These are phyloP conservation scores for Nakataea oryzae DNA, from an alignment of 2,329 filamentous ascomycete species.

Conservation along the genomic window DNA sequence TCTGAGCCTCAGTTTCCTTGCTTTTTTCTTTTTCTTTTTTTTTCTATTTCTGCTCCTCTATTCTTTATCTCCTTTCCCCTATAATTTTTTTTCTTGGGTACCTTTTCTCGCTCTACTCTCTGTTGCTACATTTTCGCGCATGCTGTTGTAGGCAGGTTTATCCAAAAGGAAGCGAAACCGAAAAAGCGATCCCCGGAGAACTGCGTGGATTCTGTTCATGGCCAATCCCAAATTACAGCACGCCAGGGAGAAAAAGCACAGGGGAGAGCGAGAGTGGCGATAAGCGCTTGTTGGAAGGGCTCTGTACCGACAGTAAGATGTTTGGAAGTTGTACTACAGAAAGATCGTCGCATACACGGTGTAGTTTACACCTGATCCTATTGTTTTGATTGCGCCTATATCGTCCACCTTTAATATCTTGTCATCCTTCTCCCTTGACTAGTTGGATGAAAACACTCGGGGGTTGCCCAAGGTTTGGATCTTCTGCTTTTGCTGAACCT, in stretches of 20 bases:
- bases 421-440: neutral
- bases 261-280: neutral
- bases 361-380: neutral
- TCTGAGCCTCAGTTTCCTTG: conserved; percentile 1
- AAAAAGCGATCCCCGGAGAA: neutral
- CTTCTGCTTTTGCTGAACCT: too few species aligned
- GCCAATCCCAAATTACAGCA: neutral
- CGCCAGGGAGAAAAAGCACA: neutral
- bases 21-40: conserved; percentile 3
- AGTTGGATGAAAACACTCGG: too few species aligned
- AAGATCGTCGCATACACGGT: neutral
- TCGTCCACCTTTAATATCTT: neutral
- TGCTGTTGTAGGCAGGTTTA: neutral
- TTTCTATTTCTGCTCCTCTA: conserved; percentile 7
- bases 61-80: conserved; percentile 10
- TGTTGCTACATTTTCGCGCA: neutral
- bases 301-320: neutral
- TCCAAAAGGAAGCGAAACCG: neutral
- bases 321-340: neutral
- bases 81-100: conserved; percentile 13
- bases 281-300: neutral
- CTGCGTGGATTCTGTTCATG: neutral
- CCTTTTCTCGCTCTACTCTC: conserved; percentile 4
- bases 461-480: too few species aligned
- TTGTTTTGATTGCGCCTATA: neutral